Conservation (phyloP, 257 asterid genomes). For the Cinchona pubescens region DNA sequence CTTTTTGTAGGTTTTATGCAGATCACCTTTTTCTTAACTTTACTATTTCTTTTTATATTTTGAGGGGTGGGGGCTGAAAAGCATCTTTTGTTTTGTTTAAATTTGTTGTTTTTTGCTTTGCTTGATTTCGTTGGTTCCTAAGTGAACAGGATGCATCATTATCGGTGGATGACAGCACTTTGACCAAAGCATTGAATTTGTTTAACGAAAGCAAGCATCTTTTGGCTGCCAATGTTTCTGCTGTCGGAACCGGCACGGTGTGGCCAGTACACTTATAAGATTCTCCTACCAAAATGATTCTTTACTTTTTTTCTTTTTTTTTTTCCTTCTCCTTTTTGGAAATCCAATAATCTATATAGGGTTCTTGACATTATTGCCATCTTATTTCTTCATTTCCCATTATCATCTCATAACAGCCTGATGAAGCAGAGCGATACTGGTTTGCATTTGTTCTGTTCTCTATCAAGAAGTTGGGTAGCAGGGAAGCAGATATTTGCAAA, state of each 20-base stretch:
- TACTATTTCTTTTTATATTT: background rate
- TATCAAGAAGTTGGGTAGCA: constrained; percentile 51
- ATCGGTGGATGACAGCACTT: constrained; percentile 39
- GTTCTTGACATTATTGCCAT: constrained; percentile 10
- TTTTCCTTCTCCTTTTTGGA: background rate
- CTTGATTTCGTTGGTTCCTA: background rate
- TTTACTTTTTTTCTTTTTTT: background rate
- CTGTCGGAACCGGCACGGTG: constrained; percentile 73
- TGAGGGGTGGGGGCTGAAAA: background rate
- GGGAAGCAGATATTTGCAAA: constrained; percentile 23
- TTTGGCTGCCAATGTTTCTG: constrained; percentile 46
- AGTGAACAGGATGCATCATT: constrained; percentile 57
- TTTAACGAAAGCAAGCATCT: constrained; percentile 64
- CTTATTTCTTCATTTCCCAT: background rate
- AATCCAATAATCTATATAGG: background rate
- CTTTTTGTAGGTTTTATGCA: background rate
- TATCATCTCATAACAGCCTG: constrained; percentile 46
- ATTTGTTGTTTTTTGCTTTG: background rate
- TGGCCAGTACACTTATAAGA: constrained; percentile 12
- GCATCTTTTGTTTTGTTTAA: background rate
- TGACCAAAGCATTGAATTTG: constrained; percentile 54
- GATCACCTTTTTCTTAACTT: background rate
- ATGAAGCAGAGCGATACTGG: constrained; percentile 88
- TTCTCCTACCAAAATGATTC: no score
- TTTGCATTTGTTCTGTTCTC: constrained; percentile 73